These are phyloP conservation scores for Obba rivulosa DNA, from an alignment of 768 basidiomycete genomes.

Conservation along the genomic window DNA sequence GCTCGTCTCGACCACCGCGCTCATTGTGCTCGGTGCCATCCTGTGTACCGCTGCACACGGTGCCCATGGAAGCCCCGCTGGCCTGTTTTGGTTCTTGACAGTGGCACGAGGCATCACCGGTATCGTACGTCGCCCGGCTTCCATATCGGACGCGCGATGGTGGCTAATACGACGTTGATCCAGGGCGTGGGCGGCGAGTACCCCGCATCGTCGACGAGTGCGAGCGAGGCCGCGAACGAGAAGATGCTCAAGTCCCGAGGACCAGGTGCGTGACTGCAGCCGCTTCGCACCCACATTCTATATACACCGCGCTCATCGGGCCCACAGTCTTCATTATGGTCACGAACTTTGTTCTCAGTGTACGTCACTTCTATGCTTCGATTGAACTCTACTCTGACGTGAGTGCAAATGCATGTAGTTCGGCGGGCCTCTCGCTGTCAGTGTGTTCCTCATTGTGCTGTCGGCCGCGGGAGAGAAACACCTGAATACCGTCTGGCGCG, in stretches of 20 bases:
- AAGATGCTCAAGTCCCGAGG: constrained; percentile 55
- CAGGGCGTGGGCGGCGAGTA: constrained; percentile 77
- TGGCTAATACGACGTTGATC: neutral
- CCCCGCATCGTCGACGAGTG: constrained; percentile 64
- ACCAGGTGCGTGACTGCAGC: constrained; percentile 34
- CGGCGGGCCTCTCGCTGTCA: constrained; percentile 61
- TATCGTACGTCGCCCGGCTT: constrained; percentile 35
- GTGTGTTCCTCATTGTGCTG: constrained; percentile 63
- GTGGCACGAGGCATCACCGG: constrained; percentile 68
- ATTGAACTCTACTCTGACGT: neutral
- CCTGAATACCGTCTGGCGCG: constrained; percentile 61
- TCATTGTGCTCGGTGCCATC: constrained; percentile 67
- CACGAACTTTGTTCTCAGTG: constrained; percentile 65
- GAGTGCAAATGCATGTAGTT: constrained; percentile 33
- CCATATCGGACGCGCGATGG: neutral
- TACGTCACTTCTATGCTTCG: constrained; percentile 25
- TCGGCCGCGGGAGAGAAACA: constrained; percentile 60
- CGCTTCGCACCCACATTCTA: neutral
- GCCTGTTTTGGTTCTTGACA: constrained; percentile 73
- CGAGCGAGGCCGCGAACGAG: constrained; percentile 72
- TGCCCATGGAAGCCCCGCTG: constrained; percentile 44
- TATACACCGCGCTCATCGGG: constrained; percentile 10
- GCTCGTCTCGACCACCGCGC: constrained; percentile 58
- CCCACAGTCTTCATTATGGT: constrained; percentile 67
- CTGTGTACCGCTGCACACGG: constrained; percentile 67